Percentiles rank a stretch among this genome's conserved stretches.
Evolutionary conservation across 2,329 filamentous ascomycete genomes (phyloP).

Genomic region (Blastomyces silverae): DNA sequence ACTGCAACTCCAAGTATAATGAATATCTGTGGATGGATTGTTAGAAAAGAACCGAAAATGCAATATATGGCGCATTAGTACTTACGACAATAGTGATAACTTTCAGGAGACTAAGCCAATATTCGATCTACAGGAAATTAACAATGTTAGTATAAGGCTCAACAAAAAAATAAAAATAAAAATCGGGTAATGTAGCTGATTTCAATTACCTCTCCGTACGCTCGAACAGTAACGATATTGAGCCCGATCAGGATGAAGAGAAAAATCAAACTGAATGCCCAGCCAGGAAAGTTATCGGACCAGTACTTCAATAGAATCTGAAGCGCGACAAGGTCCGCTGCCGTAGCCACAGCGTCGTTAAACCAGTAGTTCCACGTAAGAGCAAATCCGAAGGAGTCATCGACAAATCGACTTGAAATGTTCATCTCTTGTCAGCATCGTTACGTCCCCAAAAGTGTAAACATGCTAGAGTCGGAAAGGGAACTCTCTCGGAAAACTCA

Average conservation of each 20-base stretch:
- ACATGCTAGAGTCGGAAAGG: neutral
- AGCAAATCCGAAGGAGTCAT: constrained; percentile 41
- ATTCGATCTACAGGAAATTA: constrained; percentile 31
- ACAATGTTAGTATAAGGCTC: constrained; percentile 9
- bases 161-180: neutral
- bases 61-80: constrained; percentile 23
- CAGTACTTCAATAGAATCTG: constrained; percentile 57
- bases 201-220: constrained; percentile 47
- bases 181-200: neutral
- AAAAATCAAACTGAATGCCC: constrained; percentile 57
- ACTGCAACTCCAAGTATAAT: constrained; percentile 58
- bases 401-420: constrained; percentile 36
- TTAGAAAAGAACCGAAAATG: constrained; percentile 1
- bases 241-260: constrained; percentile 50
- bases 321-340: constrained; percentile 54
- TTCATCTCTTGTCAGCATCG: constrained; percentile 1
- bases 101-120: constrained; percentile 40
- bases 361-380: constrained; percentile 52
- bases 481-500: constrained; percentile 26
- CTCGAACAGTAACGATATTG: constrained; percentile 49
- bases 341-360: constrained; percentile 57
- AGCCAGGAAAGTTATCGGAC: constrained; percentile 57
- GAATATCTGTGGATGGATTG: constrained; percentile 43
- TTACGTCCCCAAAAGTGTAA: neutral
- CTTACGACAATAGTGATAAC: constrained; percentile 39